Evolutionary conservation across 768 basidiomycete species (phyloP).

Genomic region (Tricholoma hemisulphureum): DNA sequence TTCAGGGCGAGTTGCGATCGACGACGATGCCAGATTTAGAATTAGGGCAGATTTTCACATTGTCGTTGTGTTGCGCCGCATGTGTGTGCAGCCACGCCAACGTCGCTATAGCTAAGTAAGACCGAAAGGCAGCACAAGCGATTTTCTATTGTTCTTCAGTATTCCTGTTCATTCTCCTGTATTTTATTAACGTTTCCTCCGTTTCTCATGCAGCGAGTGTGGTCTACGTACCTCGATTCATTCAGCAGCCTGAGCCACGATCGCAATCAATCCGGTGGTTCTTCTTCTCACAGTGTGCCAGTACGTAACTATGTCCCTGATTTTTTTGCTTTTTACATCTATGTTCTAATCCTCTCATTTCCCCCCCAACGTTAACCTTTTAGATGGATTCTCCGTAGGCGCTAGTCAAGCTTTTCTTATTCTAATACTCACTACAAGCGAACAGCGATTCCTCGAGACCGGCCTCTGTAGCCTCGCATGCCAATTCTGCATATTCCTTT

Average conservation of each 20-base stretch:
- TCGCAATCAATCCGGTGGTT: slow-evolving; percentile 8
- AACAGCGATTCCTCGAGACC: slow-evolving; percentile 26
- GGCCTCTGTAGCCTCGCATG: slow-evolving; percentile 35
- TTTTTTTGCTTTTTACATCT: slow-evolving; percentile 5
- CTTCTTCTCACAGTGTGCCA: slow-evolving; percentile 14
- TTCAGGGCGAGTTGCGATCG: too few species aligned
- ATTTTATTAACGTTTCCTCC: not conserved
- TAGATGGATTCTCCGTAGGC: slow-evolving; percentile 20
- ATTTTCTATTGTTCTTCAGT: not conserved
- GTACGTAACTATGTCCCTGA: slow-evolving; percentile 14
- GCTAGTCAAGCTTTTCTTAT: slow-evolving; percentile 6
- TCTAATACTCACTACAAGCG: slow-evolving; percentile 1
- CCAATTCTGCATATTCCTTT: slow-evolving; percentile 45
- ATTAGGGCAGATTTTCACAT: too few species aligned
- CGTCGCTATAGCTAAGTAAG: too few species aligned
- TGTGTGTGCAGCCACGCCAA: too few species aligned
- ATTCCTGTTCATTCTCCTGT: not conserved
- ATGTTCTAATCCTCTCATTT: not conserved
- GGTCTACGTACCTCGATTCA: slow-evolving; percentile 51
- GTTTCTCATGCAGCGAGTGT: slow-evolving; percentile 37
- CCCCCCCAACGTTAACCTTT: not conserved
- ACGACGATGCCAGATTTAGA: too few species aligned
- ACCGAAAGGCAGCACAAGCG: too few species aligned
- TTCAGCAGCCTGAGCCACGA: slow-evolving; percentile 8
- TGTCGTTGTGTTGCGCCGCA: too few species aligned